Evolutionary conservation across 2,329 filamentous ascomycete species (phyloP), one percentile per base, ranked within the genome.

Genomic region (Exophiala viscosa): DNA sequence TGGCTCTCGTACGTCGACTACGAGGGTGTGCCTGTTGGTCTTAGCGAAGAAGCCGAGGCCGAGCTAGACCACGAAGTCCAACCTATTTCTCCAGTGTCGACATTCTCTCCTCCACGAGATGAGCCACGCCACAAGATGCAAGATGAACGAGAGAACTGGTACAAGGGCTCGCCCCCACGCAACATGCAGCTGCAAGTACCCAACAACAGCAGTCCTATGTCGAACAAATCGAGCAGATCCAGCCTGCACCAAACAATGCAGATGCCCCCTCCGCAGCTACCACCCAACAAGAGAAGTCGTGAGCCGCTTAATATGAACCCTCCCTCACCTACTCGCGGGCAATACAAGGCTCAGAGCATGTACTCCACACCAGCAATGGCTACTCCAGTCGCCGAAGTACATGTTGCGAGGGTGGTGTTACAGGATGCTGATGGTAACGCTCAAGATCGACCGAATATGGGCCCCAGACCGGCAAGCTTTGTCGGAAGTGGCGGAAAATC

Each of bases 231-330:
- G 11, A 54, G 44, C 49, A 55, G 32, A 36, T 9, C 38, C 10
- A 47, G 23, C 14, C 18, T 51, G n/a, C 36, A 43, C 20, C 54
- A 44, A 31, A 28, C 20, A 8, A 43, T 60, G n/a, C 13, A 47
- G n/a, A 39, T 50, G 13, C 55, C 57, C 31, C 35, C 54, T 34
- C 42, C 49, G 3, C 40, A 48, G 13, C 43, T 46, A n/a, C 48
- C 60, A 9, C 43, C 45, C 10, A 61, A 54, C 51, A 59, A 59
- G 33, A 40, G 59, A 53, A 61, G 55, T 36, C 53, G 55, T 62
- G 73, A 75, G 36, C 74, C 74, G 2, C 63, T 76, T 14, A 68
- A 66, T 52, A 70, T 76, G 65, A 76, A 76, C 46, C 73, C 73
- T 17, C 72, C 73, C 15, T 73, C 71, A 5, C 73, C 73, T 2